phyloP scores from a whole-genome alignment of 257 asterid species.

The Rhazya stricta region DNA sequence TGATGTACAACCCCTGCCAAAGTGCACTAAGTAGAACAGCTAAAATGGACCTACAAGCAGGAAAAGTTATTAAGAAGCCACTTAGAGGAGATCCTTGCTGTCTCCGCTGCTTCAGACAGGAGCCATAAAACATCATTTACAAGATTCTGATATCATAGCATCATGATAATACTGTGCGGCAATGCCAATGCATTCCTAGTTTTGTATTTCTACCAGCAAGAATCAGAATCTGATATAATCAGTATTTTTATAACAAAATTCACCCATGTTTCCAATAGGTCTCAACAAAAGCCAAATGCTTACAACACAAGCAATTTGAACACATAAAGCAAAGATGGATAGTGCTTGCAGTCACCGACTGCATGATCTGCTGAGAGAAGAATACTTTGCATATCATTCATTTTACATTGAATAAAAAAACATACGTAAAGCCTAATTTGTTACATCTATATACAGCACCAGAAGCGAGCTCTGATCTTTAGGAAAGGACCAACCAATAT shows the following conservation, averaged over 20 bases:
- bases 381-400: constrained; percentile 22
- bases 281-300: constrained; percentile 17
- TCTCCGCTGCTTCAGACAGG: constrained; percentile 1
- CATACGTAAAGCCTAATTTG: constrained; percentile 25
- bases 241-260: constrained; percentile 1
- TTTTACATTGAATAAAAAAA: constrained; percentile 31
- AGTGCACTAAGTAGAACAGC: not conserved
- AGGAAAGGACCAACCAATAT: constrained; percentile 32
- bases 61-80: not conserved
- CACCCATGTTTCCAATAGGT: constrained; percentile 9
- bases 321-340: constrained; percentile 3
- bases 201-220: constrained; percentile 3
- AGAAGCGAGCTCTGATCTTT: constrained; percentile 31
- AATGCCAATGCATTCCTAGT: constrained; percentile 2
- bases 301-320: constrained; percentile 21
- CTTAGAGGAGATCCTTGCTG: not conserved
- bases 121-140: constrained; percentile 1
- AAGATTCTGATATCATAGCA: constrained; percentile 8
- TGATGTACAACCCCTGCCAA: not conserved
- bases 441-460: constrained; percentile 28
- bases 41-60: not conserved
- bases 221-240: not conserved
- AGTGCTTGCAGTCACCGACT: constrained; percentile 18
- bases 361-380: constrained; percentile 27
- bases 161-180: not conserved